Evolutionary conservation across 768 basidiomycete genomes (phyloP).

Genomic region (Tricholoma hemisulphureum): DNA sequence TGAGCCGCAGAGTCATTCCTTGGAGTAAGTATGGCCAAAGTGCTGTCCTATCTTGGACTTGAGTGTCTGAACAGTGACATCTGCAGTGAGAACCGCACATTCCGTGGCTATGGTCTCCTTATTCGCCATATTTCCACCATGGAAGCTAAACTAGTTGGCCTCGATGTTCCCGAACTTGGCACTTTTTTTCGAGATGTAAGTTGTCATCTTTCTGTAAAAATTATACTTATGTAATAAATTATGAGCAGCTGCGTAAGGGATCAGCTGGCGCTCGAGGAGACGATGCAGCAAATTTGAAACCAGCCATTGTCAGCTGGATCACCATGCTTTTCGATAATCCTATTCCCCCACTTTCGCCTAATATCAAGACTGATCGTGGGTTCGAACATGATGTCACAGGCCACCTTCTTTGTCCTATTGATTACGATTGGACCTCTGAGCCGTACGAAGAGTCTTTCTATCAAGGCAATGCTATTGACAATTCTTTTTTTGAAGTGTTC

Average conservation of each 20-base stretch:
- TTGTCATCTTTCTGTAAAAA: not conserved
- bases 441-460: constrained; percentile 7
- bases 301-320: too few species aligned
- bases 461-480: not conserved
- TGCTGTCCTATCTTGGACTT: too few species aligned
- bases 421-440: constrained; percentile 15
- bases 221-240: not conserved
- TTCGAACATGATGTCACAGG: constrained; percentile 16
- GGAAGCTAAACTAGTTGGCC: too few species aligned
- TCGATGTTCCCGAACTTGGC: too few species aligned
- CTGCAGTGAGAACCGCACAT: too few species aligned
- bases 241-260: not conserved
- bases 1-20: too few species aligned
- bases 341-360: not conserved
- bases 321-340: not conserved
- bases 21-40: not conserved
- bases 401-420: constrained; percentile 17
- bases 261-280: too few species aligned
- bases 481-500: too few species aligned
- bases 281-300: constrained; percentile 4
- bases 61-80: too few species aligned
- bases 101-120: too few species aligned
- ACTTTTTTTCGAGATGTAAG: not conserved
- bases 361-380: constrained; percentile 11
- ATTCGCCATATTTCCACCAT: too few species aligned